Evolutionary conservation across 768 basidiomycete species (phyloP), one percentile per base, ranked within the genome.

Genomic region (Termitomyces sp.): DNA sequence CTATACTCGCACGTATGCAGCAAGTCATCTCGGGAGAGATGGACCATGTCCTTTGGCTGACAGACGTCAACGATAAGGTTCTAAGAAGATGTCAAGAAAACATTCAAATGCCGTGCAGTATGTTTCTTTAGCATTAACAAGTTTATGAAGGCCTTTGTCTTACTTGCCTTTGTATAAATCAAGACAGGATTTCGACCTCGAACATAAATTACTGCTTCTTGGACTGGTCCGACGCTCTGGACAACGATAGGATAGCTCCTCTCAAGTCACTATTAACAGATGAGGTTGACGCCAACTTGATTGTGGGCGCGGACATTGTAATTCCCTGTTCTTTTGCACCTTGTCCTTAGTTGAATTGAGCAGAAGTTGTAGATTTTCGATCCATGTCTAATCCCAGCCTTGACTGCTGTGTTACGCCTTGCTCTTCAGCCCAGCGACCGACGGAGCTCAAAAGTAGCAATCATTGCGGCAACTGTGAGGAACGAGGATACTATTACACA

Each of bases 231-330:
- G 77, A 83, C 57, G 80, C 87, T 4, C 62, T 82, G n/a, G 73
- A 78, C 35, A 41, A 58, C 4, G 63, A 67, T 22, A 62, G 68
- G 24, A 51, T 57, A 9, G 51, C 60, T 49, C 59, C 73, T 10
- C 43, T 73, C 3, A 58, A 62, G 7, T 63, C 64, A 5, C 63
- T 79, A 3, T 62, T 91, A 4, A 56, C 67, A 24, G 70, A 78
- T 22, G 72, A 76, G 20, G 71, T 80, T 14, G 66, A 74, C 6
- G 74, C 81, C 2, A 83, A 88, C 50, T 54, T 91, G 8, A 73
- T 92, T 38, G 64, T 93, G 0, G 90, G 90, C 8, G 85, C 90
- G 43, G 90, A 93, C 66, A 74, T 91, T 48, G 79, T 78, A 43
- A 33, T 70, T 68, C 40, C 54, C 32, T 6, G 30, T n/a, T 38